Base-by-base conservation (phyloP, 1,139 yeast species). In the Taphrina communis region DNA sequence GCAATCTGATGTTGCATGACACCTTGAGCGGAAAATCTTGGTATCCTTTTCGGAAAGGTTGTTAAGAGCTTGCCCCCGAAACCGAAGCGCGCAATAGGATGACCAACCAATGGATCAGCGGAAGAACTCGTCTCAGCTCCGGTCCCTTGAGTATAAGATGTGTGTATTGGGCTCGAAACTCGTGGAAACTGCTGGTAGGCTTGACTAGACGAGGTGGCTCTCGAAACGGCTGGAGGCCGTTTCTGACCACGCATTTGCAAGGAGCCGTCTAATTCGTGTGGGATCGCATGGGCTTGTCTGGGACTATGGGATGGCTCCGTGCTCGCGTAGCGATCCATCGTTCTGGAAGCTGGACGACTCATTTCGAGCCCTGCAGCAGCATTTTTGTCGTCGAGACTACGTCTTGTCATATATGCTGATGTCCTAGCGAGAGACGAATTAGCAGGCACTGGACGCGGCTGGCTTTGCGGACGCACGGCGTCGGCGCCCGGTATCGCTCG, bases 71-170 rank as follows among this genome's bases (percentile, higher is more conserved):
- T 82, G 11, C 81, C 80, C 6, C 84, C 80, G 50, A 81, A 79
- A 60, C 90, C 84, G 90, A 96, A 92, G 69, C 84, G 81, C 76
- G 91, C 89, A 46, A 92, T 58, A 31, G 73, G 71, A 66, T 71
- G 70, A 11, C 61, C 67, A 2, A 53, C 42, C 36, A n/a, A 8
- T 3, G 38, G 62, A 38, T 44, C 62, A 2, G 62, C n/a, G 19
- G 25, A n/a, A 12, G 38, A 25, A 56, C 19, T 36, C 12, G 41
- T 38, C 25, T 12, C 11, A 9, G 14, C 8, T 2, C 36, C 58
- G 42, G 58, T 12, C 21, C 14, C 17, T 3, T 17, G 36, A 9
- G 5, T 42, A 36, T 53, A 25, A 36, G 21, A 6, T 17, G 42
- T n/a, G 9, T n/a, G 12, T 8, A 53, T 17, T 6, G 60, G 60